These are phyloP conservation scores for Inga laurina DNA, from an alignment of 306 rosid species.

Conservation along the genomic window DNA sequence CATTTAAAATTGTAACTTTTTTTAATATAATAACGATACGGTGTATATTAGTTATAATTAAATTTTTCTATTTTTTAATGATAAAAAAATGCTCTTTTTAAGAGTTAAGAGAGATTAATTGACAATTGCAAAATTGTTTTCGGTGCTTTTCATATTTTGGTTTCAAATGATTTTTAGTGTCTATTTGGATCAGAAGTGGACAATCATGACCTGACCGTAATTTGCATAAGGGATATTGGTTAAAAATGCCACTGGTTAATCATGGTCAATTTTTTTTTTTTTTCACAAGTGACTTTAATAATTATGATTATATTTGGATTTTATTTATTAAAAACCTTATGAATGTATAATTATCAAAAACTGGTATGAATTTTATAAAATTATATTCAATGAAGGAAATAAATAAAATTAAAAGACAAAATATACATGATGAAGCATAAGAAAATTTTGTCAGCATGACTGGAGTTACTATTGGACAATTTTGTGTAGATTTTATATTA, in stretches of 20 bases:
- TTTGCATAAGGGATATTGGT: too few species aligned
- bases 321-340: too few species aligned
- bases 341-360: too few species aligned
- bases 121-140: not conserved
- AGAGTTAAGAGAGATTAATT: not conserved
- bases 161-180: not conserved
- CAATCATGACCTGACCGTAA: rapidly evolving
- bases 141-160: not conserved
- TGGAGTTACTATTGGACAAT: not conserved
- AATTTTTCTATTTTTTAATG: not conserved
- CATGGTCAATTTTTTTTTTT: too few species aligned
- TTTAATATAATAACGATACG: not conserved
- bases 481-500: not conserved
- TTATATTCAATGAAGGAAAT: too few species aligned
- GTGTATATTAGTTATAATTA: not conserved
- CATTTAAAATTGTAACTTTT: not conserved
- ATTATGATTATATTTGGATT: too few species aligned
- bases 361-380: too few species aligned
- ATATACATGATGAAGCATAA: too few species aligned
- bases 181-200: not conserved
- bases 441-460: not conserved
- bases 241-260: too few species aligned
- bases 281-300: too few species aligned
- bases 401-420: too few species aligned
- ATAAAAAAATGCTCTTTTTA: too few species aligned